A percentile compares a stretch with the other conserved stretches of the same genome.
Evolutionary conservation across 2,329 filamentous ascomycete genomes (phyloP).

Genomic region (Ceratocystis cacaofunesta): DNA sequence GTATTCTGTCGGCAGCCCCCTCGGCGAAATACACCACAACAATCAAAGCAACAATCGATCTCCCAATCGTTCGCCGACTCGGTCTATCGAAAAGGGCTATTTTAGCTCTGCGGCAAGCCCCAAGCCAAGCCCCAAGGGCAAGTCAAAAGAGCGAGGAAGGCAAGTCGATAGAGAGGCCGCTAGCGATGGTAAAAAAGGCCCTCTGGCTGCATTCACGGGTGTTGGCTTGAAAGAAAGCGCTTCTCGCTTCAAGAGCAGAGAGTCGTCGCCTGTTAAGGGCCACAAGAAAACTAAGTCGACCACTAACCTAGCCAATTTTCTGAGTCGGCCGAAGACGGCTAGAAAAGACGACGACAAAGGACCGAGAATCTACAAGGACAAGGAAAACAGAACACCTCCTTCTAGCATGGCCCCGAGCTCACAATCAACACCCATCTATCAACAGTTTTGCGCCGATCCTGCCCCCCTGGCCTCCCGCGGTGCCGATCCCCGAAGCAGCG

Average conservation of each 20-base stretch:
- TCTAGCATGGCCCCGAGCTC: constrained; percentile 9
- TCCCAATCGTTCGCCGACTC: constrained; percentile 10
- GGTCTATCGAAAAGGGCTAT: constrained; percentile 9
- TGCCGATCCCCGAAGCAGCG: constrained; percentile 3
- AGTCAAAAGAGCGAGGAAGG: constrained; percentile 21
- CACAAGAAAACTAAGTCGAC: constrained; percentile 70
- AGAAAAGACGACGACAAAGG: constrained; percentile 33
- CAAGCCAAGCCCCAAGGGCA: background rate
- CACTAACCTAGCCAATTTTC: constrained; percentile 62
- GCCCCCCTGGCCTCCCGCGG: background rate
- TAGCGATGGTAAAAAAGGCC: background rate
- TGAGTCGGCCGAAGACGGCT: constrained; percentile 59
- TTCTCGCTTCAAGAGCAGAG: constrained; percentile 27
- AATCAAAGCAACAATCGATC: constrained; percentile 11
- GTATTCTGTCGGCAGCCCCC: constrained; percentile 11
- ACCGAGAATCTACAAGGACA: constrained; percentile 13
- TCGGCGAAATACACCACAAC: constrained; percentile 14
- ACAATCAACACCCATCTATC: constrained; percentile 12
- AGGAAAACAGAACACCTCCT: constrained; percentile 16
- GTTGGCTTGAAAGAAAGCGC: constrained; percentile 11
- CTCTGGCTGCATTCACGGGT: constrained; percentile 11
- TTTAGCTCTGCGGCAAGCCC: background rate
- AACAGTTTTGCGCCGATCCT: constrained; percentile 13
- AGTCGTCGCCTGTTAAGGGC: constrained; percentile 39
- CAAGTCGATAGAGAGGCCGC: constrained; percentile 24